These are phyloP conservation scores for Colletotrichum camelliae DNA, from an alignment of 2,329 filamentous ascomycete genomes.

Conservation along the genomic window DNA sequence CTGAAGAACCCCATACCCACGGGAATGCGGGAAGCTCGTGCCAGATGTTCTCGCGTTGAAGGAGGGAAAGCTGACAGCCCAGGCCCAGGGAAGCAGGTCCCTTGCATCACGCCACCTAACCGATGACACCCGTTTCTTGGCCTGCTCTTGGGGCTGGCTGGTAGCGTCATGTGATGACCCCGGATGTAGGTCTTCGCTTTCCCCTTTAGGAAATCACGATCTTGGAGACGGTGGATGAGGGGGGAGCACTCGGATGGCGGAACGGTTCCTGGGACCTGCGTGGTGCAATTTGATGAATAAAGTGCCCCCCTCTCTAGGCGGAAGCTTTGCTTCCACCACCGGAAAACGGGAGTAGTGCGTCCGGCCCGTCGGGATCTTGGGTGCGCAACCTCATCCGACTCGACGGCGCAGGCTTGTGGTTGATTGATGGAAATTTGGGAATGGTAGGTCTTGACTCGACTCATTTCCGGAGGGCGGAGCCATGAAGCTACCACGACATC, in stretches of 20 bases:
- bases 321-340: conserved; percentile 12
- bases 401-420: not conserved
- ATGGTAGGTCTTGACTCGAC: not conserved
- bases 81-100: not conserved
- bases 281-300: not conserved
- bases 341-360: conserved; percentile 3
- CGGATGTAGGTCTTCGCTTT: not conserved
- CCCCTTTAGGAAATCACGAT: not conserved
- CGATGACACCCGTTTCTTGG: not conserved
- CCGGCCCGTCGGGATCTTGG: not conserved
- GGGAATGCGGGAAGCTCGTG: not conserved
- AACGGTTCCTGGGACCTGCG: conserved; percentile 18
- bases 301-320: not conserved
- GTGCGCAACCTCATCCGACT: not conserved
- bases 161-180: not conserved
- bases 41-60: not conserved
- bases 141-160: not conserved
- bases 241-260: not conserved
- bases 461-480: not conserved
- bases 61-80: not conserved
- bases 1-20: not conserved
- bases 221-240: not conserved
- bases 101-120: not conserved
- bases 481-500: not conserved
- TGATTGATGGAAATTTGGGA: conserved; percentile 18